phyloP scores from a whole-genome alignment of 164 flowering plant genomes.

The Dillenia suffruticosa region DNA sequence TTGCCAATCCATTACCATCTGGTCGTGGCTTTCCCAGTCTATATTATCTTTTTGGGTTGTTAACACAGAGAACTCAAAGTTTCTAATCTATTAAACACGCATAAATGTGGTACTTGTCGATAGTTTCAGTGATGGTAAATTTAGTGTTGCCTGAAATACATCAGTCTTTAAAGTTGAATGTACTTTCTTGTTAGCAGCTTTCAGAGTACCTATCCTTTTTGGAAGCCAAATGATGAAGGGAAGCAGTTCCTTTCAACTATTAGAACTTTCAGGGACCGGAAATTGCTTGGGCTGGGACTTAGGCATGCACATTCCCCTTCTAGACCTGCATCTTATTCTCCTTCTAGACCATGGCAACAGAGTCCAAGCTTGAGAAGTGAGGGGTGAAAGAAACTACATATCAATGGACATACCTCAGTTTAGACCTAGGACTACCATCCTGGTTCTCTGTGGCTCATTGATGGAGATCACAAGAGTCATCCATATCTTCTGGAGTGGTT shows the following conservation, averaged over 20 bases:
- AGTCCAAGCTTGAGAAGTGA: constrained; percentile 30
- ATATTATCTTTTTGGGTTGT: neutral
- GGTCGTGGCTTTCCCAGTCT: neutral
- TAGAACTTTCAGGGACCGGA: constrained; percentile 59
- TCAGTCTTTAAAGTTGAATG: neutral
- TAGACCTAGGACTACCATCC: neutral
- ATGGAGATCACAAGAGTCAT: constrained; percentile 47
- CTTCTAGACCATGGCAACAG: constrained; percentile 31
- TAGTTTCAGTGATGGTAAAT: neutral
- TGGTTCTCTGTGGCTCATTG: constrained; percentile 58
- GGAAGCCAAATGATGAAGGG: constrained; percentile 80
- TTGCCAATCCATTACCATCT: neutral
- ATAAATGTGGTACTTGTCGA: neutral
- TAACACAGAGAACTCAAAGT: neutral
- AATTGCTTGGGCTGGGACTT: constrained; percentile 34
- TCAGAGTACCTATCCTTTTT: constrained; percentile 72
- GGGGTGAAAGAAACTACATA: constrained; percentile 27
- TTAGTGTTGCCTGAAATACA: neutral
- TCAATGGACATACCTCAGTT: constrained; percentile 30
- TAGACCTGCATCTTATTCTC: constrained; percentile 15
- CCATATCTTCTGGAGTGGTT: constrained; percentile 88
- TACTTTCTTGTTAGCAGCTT: constrained; percentile 52
- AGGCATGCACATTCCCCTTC: constrained; percentile 27
- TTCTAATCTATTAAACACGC: neutral
- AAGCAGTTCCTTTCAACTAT: constrained; percentile 63